Evolutionary conservation across 768 basidiomycete species (phyloP), one percentile per base, ranked within the genome.

Genomic region (Pleurotus djamor): DNA sequence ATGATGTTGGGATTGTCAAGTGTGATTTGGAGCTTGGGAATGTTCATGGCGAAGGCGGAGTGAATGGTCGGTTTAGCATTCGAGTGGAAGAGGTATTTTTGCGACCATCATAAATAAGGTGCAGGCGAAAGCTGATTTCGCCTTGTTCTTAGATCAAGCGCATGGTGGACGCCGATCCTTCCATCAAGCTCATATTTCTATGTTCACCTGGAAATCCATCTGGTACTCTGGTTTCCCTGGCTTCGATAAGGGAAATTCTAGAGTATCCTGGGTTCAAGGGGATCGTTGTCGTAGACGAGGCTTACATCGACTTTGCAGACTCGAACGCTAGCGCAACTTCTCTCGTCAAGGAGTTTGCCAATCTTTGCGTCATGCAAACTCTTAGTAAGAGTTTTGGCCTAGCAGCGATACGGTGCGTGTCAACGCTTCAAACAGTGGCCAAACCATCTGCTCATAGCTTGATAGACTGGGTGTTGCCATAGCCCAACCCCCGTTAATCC

Each of bases 121-220:
- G 21, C 21, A 28, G 21, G 21, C 21, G 21, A 28, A 28, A 28
- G 21, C 21, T 28, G 21, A 28, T 28, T 28, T 28, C 33, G 16
- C 17, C 36, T 50, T 33, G 28, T 17, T 17, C 43, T n/a, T 64
- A 96, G 91, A 77, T 96, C 57, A 91, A 92, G 71, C 76, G 80
- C 57, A 81, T 83, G 0, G 77, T 96, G 59, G 79, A 83, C 36
- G 79, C 78, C 4, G 86, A 96, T 68, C 85, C 89, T 1, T 76
- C 81, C 3, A 92, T 97, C 72, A 97, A 98, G 66, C 83, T 99
- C 38, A 82, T 96, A 60, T 94, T 98, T 79, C 80, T 98, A 48
- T 97, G 95, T 72, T 98, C 96, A 1, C 97, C 97, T 2, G 97
- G 97, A 2, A 99, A 98, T 70, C 97, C 97, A 0, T 96, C 95